These are phyloP conservation scores for Rasamsonia emersonii DNA, from an alignment of 2,329 filamentous ascomycete genomes.

Conservation along the genomic window DNA sequence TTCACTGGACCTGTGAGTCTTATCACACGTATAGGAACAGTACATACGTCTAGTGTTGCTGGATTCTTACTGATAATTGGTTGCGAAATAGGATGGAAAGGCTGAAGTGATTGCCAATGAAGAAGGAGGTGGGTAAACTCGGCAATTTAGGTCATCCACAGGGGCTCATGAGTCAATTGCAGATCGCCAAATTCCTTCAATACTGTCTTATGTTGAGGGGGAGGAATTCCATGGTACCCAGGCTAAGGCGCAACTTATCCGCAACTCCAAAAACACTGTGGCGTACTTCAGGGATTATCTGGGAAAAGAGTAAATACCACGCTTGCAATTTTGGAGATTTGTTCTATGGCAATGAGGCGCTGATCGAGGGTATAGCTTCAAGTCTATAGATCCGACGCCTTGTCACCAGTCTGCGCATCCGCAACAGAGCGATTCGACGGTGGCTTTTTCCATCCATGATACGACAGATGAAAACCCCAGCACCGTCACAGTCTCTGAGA, in stretches of 20 bases:
- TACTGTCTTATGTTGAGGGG: conserved; percentile 88
- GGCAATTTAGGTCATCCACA: not conserved
- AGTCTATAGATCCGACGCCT: conserved; percentile 91
- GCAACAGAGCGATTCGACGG: conserved; percentile 58
- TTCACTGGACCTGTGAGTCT: conserved; percentile 58
- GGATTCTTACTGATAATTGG: conserved; percentile 8
- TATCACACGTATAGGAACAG: not conserved
- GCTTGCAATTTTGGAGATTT: not conserved
- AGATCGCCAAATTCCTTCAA: conserved; percentile 95
- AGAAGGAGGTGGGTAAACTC: conserved; percentile 67
- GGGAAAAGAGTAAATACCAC: conserved; percentile 78
- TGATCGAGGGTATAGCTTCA: conserved; percentile 50
- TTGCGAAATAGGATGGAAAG: conserved; percentile 63
- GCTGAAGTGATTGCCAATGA: conserved; percentile 98
- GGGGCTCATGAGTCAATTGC: conserved; percentile 4
- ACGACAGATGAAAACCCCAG: conserved; percentile 57
- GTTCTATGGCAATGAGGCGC: conserved; percentile 3
- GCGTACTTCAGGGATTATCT: conserved; percentile 95
- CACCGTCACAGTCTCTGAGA: conserved; percentile 67
- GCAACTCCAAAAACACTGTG: conserved; percentile 87
- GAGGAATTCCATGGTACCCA: conserved; percentile 96
- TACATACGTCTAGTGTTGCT: conserved; percentile 7
- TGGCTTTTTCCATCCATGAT: conserved; percentile 80
- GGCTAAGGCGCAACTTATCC: conserved; percentile 85
- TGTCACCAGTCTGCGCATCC: conserved; percentile 92